Conservation (phyloP, 2,329 filamentous ascomycete genomes). For the Fusarium lyarnte region DNA sequence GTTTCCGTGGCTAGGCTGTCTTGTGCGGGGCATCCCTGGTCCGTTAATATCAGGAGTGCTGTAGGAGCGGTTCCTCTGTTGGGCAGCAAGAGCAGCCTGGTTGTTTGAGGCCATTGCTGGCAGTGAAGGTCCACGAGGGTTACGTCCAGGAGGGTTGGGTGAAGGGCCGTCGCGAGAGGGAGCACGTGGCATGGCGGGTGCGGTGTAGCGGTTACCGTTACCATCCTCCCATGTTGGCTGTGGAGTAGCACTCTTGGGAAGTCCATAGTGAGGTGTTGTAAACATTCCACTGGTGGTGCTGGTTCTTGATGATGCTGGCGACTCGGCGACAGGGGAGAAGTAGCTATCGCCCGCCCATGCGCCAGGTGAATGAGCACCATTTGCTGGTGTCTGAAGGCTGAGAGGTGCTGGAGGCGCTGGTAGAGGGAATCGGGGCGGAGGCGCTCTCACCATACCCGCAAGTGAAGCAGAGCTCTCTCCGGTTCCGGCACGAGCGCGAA, state of each 20-base stretch:
- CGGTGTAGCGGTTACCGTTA: constrained; percentile 84
- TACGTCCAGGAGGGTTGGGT: constrained; percentile 71
- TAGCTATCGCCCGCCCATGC: constrained; percentile 80
- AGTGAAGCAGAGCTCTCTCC: constrained; percentile 72
- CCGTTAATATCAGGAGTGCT: constrained; percentile 95
- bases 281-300: constrained; percentile 82
- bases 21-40: constrained; percentile 66
- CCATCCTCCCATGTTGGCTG: constrained; percentile 77
- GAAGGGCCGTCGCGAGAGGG: constrained; percentile 81
- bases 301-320: constrained; percentile 78
- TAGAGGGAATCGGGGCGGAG: constrained; percentile 77
- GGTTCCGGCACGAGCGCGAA: constrained; percentile 80
- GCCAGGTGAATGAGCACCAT: constrained; percentile 65
- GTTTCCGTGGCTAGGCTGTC: constrained; percentile 62
- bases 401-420: constrained; percentile 67
- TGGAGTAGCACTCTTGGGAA: constrained; percentile 76
- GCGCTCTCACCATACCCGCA: constrained; percentile 65
- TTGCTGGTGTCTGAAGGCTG: constrained; percentile 71
- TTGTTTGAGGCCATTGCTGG: constrained; percentile 72
- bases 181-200: constrained; percentile 83
- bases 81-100: constrained; percentile 62
- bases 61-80: constrained; percentile 85
- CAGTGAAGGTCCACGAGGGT: constrained; percentile 80
- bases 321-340: constrained; percentile 88
- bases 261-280: constrained; percentile 64